A percentile compares a stretch with the other conserved stretches of the same genome.
Evolutionary conservation across 306 rosid species (phyloP).

Genomic region (Castanea mollissima): DNA sequence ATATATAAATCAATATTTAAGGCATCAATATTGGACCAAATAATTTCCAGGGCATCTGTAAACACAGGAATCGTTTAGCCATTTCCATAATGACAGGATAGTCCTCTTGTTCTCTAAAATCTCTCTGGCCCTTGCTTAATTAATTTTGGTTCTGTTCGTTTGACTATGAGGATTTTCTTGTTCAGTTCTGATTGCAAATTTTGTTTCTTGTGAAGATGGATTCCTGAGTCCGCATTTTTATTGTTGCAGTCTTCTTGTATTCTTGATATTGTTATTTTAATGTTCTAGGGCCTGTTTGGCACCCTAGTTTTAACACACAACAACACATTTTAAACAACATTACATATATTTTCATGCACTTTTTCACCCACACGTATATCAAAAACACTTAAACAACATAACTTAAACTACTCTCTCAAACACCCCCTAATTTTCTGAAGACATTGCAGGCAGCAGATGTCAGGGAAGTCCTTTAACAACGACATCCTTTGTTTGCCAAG

Average conservation of each 20-base stretch:
- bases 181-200: not conserved
- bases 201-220: not conserved
- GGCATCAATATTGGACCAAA: not conserved
- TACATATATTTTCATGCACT: too few species aligned
- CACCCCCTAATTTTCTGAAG: constrained; percentile 2
- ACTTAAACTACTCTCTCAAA: too few species aligned
- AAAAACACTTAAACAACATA: too few species aligned
- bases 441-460: constrained; percentile 53
- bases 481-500: constrained; percentile 67
- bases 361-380: too few species aligned
- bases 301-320: too few species aligned
- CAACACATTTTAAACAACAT: too few species aligned
- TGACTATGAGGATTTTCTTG: not conserved
- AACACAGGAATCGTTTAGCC: constrained; percentile 7
- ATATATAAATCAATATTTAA: not conserved
- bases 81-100: not conserved
- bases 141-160: not conserved
- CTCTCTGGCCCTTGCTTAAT: not conserved
- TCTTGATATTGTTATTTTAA: constrained; percentile 9
- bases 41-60: not conserved
- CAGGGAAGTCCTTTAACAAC: constrained; percentile 42
- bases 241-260: constrained; percentile 13
- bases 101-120: not conserved
- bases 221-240: constrained; percentile 4
- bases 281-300: not conserved